A percentile compares a stretch with the other conserved stretches of the same genome.
Evolutionary conservation across 495 filamentous ascomycete genomes (phyloP).

Genomic region (Bacidia rubella): DNA sequence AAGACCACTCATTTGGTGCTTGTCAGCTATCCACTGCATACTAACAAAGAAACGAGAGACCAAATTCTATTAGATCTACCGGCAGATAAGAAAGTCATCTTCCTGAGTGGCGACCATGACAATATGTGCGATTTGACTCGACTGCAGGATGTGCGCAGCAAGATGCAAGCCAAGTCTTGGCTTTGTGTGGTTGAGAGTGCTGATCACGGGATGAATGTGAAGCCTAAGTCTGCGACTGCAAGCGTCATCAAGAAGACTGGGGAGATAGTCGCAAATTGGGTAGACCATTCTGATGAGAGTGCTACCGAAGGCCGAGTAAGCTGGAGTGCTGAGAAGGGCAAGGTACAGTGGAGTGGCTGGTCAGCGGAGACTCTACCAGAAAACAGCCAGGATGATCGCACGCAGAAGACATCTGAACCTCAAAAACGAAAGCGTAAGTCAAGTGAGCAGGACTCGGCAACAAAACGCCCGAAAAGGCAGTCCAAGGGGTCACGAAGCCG

Average conservation of each 20-base stretch:
- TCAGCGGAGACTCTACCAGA: neutral
- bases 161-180: constrained; percentile 24
- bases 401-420: neutral
- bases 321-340: constrained; percentile 10
- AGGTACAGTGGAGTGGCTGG: constrained; percentile 15
- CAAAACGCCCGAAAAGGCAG: neutral
- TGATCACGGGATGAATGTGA: constrained; percentile 29
- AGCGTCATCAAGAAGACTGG: constrained; percentile 20
- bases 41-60: constrained; percentile 22
- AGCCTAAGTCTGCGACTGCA: constrained; percentile 14
- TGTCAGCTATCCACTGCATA: constrained; percentile 26
- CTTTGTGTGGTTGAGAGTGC: constrained; percentile 22
- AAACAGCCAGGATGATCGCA: neutral
- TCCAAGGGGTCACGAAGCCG: neutral
- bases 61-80: constrained; percentile 23
- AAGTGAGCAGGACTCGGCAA: neutral
- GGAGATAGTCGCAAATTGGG: constrained; percentile 22
- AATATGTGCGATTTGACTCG: constrained; percentile 23
- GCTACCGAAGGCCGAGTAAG: constrained; percentile 7
- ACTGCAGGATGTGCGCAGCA: constrained; percentile 18
- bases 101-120: constrained; percentile 24
- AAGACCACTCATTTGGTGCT: constrained; percentile 20
- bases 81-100: constrained; percentile 19
- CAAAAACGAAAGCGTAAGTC: neutral
- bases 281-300: constrained; percentile 4